phyloP scores from a whole-genome alignment of 768 basidiomycete genomes.

The Termitomyces sp. region DNA sequence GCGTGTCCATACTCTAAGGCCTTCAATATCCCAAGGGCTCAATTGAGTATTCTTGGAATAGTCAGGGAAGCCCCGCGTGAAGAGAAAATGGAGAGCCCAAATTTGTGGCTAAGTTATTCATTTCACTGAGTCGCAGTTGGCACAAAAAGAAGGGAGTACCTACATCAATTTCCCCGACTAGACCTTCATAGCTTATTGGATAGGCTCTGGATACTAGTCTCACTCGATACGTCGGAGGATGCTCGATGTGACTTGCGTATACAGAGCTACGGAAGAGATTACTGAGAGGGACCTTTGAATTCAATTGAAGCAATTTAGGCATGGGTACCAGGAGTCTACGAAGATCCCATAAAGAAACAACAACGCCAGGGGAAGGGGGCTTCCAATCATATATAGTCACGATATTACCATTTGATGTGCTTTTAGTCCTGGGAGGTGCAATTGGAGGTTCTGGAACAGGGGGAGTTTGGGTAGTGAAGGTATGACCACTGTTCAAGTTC shows the following conservation, averaged over 20 bases:
- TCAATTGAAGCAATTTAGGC: neutral
- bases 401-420: neutral
- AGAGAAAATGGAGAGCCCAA: neutral
- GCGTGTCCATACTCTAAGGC: neutral
- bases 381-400: neutral
- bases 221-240: neutral
- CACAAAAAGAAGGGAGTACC: neutral
- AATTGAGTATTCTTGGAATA: neutral
- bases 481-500: constrained; percentile 1
- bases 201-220: neutral
- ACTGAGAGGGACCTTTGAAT: neutral
- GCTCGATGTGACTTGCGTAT: neutral
- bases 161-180: neutral
- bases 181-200: neutral
- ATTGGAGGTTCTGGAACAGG: neutral
- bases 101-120: neutral
- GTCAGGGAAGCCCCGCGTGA: neutral
- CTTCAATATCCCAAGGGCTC: neutral
- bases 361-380: neutral
- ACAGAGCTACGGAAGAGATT: neutral
- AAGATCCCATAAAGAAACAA: constrained; percentile 4
- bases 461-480: neutral
- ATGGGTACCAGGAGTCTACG: neutral
- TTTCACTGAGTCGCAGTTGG: neutral
- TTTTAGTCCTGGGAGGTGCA: neutral